Base-by-base conservation (phyloP, 805 yeast species). In the Millerozyma miso region DNA sequence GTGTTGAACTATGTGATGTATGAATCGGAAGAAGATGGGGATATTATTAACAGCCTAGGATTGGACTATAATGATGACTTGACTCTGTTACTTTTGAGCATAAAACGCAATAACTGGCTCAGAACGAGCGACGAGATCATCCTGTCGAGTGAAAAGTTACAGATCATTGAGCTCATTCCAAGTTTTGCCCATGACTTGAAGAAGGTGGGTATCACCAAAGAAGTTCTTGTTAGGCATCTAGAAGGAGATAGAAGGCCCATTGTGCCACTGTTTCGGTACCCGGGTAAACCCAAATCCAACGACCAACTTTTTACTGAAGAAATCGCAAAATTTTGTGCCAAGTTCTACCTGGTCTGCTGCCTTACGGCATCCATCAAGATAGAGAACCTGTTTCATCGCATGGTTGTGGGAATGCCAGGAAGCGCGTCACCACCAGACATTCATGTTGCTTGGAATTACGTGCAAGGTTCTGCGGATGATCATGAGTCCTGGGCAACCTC, bases 381-480 rank as follows among this genome's bases (percentile, higher is more conserved):
- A 10, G 36, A 17, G 17, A 32, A 6, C 34, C 17, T 6, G 26
- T 12, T 7, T 23, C 38, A 14, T 14, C 19, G 15, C 16, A 16
- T 13, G 15, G 17, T 32, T 32, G 34, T n/a, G 34, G n/a, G n/a
- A 13, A 32, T 7, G 17, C 34, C 7, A 7, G 17, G n/a, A 13
- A 15, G 34, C 34, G 34, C 6, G 7, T 6, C 7, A 7, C 7
- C 7, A 7, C n/a, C 14, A 13, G 7, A 6, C 15, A 13, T 4
- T 7, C 6, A 23, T 7, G 34, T 32, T 7, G 38, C 56, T 4
- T 61, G 64, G 59, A 50, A 58, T 17, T 89, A 89, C 55, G 85
- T 88, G 1, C 97, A 88, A 60, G 97, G 97, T 1, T 93, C 96
- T 0, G 97, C 93, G 0, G 97, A 89, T 60, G 97, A 90, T 54